Evolutionary conservation across 2,329 filamentous ascomycete species (phyloP).

Genomic region (Neofusicoccum laricinum): DNA sequence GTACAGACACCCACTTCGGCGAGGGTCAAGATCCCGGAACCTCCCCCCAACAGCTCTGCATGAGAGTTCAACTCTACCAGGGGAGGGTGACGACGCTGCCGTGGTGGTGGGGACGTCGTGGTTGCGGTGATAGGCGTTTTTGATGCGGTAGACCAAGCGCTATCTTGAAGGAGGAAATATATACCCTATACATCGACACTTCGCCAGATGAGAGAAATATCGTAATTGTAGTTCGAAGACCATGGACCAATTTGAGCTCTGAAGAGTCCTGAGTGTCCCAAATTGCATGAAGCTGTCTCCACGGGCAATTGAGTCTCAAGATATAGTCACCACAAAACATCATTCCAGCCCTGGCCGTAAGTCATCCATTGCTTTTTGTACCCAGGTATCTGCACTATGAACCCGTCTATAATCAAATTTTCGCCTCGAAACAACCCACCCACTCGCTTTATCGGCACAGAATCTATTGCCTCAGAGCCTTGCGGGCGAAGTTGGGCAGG

Average conservation of each 20-base stretch:
- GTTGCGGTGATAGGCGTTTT: too few relatives aligned
- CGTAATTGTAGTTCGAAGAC: too few relatives aligned
- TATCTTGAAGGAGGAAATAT: too few relatives aligned
- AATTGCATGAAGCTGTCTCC: too few relatives aligned
- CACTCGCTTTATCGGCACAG: neutral
- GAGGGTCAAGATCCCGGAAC: neutral
- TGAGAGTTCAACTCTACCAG: neutral
- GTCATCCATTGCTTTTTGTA: slow-evolving; percentile 11
- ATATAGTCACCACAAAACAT: neutral
- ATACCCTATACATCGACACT: too few relatives aligned
- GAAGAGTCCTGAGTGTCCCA: too few relatives aligned
- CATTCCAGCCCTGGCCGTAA: neutral
- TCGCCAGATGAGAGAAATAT: too few relatives aligned
- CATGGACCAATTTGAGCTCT: too few relatives aligned
- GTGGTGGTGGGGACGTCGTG: too few relatives aligned
- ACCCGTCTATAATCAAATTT: slow-evolving; percentile 1
- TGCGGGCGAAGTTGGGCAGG: slow-evolving; percentile 87
- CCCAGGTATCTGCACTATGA: slow-evolving; percentile 3
- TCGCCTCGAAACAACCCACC: neutral
- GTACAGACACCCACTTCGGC: neutral
- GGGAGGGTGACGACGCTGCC: too few relatives aligned
- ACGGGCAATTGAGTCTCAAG: too few relatives aligned
- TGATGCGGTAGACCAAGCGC: too few relatives aligned
- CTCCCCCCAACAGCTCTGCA: neutral
- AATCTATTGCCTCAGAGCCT: slow-evolving; percentile 52